Conservation (phyloP, 331 rosid genomes). For the Malus hybrid region DNA sequence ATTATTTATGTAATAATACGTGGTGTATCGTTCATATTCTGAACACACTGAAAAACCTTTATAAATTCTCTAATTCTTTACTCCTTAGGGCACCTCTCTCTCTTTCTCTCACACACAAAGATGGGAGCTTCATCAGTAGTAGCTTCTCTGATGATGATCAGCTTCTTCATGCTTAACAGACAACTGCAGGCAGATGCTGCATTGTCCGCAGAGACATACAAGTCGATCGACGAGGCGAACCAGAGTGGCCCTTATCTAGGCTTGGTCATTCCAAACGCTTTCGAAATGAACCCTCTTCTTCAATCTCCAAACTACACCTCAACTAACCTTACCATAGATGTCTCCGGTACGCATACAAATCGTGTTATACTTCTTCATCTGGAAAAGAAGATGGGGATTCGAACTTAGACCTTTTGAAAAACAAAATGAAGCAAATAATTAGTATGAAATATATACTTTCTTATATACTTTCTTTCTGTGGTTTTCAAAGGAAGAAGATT, state of each 20-base stretch:
- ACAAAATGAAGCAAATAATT: neutral
- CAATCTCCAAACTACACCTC: conserved; percentile 31
- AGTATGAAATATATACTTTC: neutral
- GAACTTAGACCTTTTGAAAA: neutral
- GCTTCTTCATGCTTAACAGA: neutral
- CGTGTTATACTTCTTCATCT: no score
- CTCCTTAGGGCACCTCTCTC: no score
- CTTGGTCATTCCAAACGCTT: conserved; percentile 42
- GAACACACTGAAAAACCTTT: rapidly evolving
- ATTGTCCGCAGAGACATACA: conserved; percentile 7
- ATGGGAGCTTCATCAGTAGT: conserved; percentile 9
- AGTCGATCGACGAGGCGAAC: conserved; percentile 20
- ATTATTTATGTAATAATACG: rapidly evolving
- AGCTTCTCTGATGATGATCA: neutral
- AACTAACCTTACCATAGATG: conserved; percentile 14
- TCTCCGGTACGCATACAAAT: conserved; percentile 24
- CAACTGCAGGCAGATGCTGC: conserved; percentile 21
- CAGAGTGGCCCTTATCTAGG: conserved; percentile 46
- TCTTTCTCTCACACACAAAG: no score
- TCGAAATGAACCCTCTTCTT: conserved; percentile 53
- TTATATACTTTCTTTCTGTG: neutral
- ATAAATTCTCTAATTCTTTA: no score
- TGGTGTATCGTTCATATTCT: no score
- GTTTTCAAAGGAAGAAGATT: conserved; percentile 27
- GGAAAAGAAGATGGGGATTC: neutral